These are phyloP conservation scores for Tricholoma furcatifolium DNA, from an alignment of 768 basidiomycete species.

Conservation along the genomic window DNA sequence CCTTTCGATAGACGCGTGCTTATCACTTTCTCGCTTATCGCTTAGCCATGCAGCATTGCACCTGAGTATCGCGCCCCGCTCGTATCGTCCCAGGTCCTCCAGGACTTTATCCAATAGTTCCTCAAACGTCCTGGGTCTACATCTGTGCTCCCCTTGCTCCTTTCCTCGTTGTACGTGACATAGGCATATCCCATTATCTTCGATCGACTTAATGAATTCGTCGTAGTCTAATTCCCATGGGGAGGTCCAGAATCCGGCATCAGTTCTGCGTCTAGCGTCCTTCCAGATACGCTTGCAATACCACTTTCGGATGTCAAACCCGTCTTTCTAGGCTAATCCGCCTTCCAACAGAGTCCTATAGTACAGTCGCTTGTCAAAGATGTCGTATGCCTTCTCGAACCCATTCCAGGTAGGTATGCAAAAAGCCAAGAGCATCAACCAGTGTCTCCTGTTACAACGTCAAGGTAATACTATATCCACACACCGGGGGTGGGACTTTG, in stretches of 20 bases:
- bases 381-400: no score
- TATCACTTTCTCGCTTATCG: not conserved
- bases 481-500: no score
- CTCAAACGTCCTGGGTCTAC: not conserved
- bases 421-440: no score
- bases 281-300: not conserved
- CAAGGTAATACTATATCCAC: no score
- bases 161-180: no score
- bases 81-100: not conserved
- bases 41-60: not conserved
- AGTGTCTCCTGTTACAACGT: no score
- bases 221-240: not conserved
- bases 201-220: not conserved
- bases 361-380: no score
- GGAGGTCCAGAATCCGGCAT: not conserved
- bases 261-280: not conserved
- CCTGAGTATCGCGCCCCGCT: not conserved
- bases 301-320: not conserved
- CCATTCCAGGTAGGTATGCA: no score
- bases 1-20: conserved; percentile 16
- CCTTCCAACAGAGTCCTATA: no score
- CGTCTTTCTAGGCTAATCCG: no score
- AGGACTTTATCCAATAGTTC: not conserved
- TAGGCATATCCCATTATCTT: no score
- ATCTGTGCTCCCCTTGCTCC: no score